Evolutionary conservation across 2,329 filamentous ascomycete species (phyloP), one percentile per base, ranked within the genome.

Genomic region (Elsinoe australis): DNA sequence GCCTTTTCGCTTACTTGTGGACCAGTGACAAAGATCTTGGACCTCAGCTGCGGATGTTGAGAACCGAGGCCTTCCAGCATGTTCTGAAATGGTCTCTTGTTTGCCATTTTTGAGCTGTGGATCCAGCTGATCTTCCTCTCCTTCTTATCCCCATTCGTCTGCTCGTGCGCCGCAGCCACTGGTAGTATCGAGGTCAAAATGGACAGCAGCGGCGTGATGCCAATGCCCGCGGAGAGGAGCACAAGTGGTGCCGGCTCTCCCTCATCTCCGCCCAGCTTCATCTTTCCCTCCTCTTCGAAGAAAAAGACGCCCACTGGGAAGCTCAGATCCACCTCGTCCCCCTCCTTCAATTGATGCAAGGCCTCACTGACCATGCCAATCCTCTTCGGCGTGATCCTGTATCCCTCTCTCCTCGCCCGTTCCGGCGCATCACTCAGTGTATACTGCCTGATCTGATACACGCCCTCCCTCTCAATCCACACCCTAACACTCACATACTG

Each of bases 301-400:
- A 72, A 80, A 69, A 86, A 86, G 19, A 71, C 76, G 65, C 70
- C 69, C 49, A 61, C 66, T 0, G 84, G 84, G 59, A 86, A 82
- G 2, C 80, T 81, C 8, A 87, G 67, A 53, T 82, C 70, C 7
- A 88, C 60, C 0, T 71, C 58, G 57, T 85, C 80, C 32, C 83
- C 83, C 33, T 75, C 72, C 1, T 72, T 66, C 60, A 79, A 75
- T 14, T 80, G 75, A 59, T 87, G 79, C 28, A 88, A 69, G 32
- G 83, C 67, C 59, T 85, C 87, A 42, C 82, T 86, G 14, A 88
- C 73, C 51, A 80, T 74, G 19, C 84, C 83, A 58, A 87, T 82
- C 51, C 73, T 76, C 71, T 86, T 86, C 49, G 88, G 74, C 42
- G 75, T 83, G 64, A 87, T 81, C 22, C 84, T 77, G 64, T 85